phyloP scores from a whole-genome alignment of 1,284 basidiomycete species.

The Austroboletus niveus region DNA sequence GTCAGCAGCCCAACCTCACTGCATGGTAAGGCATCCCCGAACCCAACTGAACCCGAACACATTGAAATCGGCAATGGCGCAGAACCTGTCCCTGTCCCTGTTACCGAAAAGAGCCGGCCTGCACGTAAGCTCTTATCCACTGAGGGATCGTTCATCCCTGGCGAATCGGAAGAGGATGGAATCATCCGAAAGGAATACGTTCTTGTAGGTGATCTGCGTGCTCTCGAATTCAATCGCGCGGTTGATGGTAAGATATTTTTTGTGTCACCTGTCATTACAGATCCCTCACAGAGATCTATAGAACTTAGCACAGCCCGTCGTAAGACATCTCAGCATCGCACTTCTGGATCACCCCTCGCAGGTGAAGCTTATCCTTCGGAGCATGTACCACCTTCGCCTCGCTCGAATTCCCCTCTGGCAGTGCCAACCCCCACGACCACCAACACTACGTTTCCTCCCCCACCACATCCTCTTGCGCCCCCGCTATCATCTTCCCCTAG shows the following conservation, averaged over 20 bases:
- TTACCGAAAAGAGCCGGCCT: slow-evolving; percentile 14
- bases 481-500: slow-evolving; percentile 66
- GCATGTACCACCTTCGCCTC: slow-evolving; percentile 19
- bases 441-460: slow-evolving; percentile 64
- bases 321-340: slow-evolving; percentile 49
- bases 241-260: slow-evolving; percentile 59
- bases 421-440: slow-evolving; percentile 29
- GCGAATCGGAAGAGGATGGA: slow-evolving; percentile 79
- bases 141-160: slow-evolving; percentile 72
- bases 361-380: slow-evolving; percentile 39
- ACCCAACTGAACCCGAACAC: slow-evolving; percentile 3
- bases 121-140: slow-evolving; percentile 44
- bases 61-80: slow-evolving; percentile 12
- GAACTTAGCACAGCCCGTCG: slow-evolving; percentile 64
- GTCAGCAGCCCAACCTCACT: slow-evolving; percentile 14
- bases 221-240: slow-evolving; percentile 74
- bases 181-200: slow-evolving; percentile 74
- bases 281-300: slow-evolving; percentile 31
- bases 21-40: slow-evolving; percentile 18
- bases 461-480: slow-evolving; percentile 44
- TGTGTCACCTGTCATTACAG: not conserved
- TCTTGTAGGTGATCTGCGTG: slow-evolving; percentile 69
- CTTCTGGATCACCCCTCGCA: slow-evolving; percentile 43
- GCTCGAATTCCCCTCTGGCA: slow-evolving; percentile 25
- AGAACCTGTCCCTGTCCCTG: slow-evolving; percentile 4